These are phyloP conservation scores for Lactarius quietus DNA, from an alignment of 768 basidiomycete genomes.

Conservation along the genomic window DNA sequence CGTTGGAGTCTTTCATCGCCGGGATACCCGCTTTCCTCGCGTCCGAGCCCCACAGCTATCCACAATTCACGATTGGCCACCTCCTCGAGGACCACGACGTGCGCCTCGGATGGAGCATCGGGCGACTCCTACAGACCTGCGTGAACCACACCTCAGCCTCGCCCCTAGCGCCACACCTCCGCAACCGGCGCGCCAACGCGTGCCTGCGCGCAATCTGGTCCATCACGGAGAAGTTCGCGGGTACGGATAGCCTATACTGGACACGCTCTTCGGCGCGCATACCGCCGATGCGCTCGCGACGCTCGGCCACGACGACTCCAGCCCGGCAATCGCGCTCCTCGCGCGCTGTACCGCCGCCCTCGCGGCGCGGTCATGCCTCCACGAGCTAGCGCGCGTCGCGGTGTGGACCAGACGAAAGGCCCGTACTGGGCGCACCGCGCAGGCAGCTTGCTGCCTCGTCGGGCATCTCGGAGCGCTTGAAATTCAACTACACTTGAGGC, in stretches of 20 bases:
- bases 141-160: no score
- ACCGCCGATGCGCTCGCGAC: conserved; percentile 14
- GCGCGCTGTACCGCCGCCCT: conserved; percentile 14
- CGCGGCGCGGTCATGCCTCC: conserved; percentile 14
- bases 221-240: conserved; percentile 21
- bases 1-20: conserved; percentile 18
- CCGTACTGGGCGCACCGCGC: conserved; percentile 10
- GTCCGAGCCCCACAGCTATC: conserved; percentile 10
- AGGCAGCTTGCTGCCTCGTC: neutral
- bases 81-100: conserved; percentile 18
- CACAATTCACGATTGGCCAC: conserved; percentile 14
- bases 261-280: conserved; percentile 16
- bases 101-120: conserved; percentile 21
- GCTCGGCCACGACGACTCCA: conserved; percentile 1
- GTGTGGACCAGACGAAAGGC: conserved; percentile 1
- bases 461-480: neutral
- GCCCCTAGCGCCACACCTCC: neutral
- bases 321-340: neutral
- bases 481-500: neutral
- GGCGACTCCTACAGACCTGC: conserved; percentile 20
- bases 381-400: conserved; percentile 5
- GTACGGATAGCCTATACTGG: conserved; percentile 7
- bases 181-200: conserved; percentile 6
- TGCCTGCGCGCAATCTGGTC: conserved; percentile 15
- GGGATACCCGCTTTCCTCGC: conserved; percentile 20